Evolutionary conservation across 108 stramenopile genomes (phyloP).

Genomic region (Cyclotella cryptica): DNA sequence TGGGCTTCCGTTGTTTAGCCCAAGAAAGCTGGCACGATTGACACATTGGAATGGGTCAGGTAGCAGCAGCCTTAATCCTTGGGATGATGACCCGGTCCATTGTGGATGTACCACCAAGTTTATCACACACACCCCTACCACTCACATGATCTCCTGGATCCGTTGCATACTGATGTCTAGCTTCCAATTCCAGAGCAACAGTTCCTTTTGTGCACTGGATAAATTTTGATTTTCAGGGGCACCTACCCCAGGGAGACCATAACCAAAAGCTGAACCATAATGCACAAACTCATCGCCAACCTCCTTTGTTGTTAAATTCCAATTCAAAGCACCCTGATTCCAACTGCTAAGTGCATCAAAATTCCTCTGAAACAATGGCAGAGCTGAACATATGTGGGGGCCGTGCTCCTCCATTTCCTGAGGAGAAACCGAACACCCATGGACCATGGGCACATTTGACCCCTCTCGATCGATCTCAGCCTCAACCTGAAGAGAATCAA

Average conservation of each 20-base stretch:
- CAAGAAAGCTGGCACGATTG: background rate
- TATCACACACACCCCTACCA: too few relatives aligned
- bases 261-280: too few relatives aligned
- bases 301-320: too few relatives aligned
- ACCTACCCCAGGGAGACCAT: too few relatives aligned
- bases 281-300: too few relatives aligned
- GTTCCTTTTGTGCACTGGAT: too few relatives aligned
- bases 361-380: background rate
- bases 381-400: background rate
- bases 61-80: background rate
- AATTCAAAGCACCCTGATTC: too few relatives aligned
- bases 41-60: background rate
- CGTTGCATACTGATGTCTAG: conserved; percentile 15
- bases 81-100: background rate
- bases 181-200: too few relatives aligned
- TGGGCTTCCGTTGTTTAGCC: background rate
- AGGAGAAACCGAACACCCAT: background rate
- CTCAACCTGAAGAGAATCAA: background rate
- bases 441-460: conserved; percentile 13
- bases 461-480: background rate
- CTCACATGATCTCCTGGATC: conserved; percentile 1
- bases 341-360: background rate
- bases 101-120: background rate
- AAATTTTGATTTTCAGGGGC: too few relatives aligned
- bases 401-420: background rate